Evolutionary conservation across 305 asterid species (phyloP).

Genomic region (Fraxinus albicans): DNA sequence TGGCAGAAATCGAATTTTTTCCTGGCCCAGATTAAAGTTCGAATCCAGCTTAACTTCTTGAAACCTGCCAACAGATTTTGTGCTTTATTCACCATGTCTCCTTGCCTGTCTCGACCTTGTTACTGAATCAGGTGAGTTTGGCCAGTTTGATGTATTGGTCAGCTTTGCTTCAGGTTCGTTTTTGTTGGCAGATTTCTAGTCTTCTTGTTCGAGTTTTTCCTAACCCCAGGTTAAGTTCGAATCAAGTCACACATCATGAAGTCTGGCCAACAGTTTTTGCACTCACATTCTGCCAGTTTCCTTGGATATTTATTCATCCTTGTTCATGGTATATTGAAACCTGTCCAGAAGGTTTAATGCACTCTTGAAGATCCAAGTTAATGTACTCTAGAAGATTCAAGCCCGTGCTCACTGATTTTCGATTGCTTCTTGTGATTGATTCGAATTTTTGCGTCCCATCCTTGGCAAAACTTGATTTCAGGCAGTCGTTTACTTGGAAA

Average conservation of each 20-base stretch:
- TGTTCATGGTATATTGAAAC: background rate
- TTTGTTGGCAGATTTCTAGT: background rate
- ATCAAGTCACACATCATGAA: background rate
- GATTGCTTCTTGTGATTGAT: background rate
- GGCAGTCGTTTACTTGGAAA: too few relatives aligned
- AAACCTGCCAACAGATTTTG: background rate
- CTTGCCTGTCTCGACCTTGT: background rate
- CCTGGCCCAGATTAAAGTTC: background rate
- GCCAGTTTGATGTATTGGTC: background rate
- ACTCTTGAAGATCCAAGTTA: background rate
- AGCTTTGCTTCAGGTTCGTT: background rate
- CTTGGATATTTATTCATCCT: background rate
- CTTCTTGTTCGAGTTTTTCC: background rate
- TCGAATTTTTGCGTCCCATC: background rate
- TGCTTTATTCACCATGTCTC: background rate
- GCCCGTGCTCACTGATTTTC: background rate
- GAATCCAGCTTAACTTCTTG: background rate
- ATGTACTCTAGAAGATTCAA: background rate
- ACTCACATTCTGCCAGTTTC: background rate
- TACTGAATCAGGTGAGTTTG: background rate
- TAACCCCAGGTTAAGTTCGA: background rate
- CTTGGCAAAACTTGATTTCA: background rate
- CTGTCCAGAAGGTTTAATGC: background rate
- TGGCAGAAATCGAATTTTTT: background rate
- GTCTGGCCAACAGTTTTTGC: background rate